phyloP scores from a whole-genome alignment of 1,284 basidiomycete species.

The Papiliotrema terrestris region DNA sequence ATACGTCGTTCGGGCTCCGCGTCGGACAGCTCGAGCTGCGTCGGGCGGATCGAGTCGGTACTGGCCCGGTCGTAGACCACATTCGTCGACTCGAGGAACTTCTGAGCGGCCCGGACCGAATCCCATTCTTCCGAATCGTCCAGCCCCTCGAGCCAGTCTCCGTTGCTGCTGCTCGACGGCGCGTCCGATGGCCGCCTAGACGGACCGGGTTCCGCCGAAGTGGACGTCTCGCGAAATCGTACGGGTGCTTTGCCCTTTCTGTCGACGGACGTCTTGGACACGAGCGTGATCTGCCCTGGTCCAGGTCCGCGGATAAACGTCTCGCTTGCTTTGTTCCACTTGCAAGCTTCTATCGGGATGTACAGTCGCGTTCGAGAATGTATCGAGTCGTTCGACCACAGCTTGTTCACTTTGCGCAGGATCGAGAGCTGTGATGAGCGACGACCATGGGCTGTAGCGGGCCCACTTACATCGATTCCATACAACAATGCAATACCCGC shows the following conservation, averaged over 20 bases:
- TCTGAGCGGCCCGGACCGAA: background rate
- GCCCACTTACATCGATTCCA: conserved; percentile 62
- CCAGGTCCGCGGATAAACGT: conserved; percentile 39
- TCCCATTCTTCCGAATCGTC: conserved; percentile 3
- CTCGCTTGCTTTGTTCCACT: conserved; percentile 40
- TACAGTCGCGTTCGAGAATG: conserved; percentile 77
- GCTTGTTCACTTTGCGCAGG: conserved; percentile 78
- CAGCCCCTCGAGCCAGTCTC: background rate
- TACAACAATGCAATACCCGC: conserved; percentile 82
- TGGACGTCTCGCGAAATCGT: too few relatives aligned
- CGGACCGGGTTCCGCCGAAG: background rate
- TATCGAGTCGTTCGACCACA: conserved; percentile 86
- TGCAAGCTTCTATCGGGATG: conserved; percentile 60
- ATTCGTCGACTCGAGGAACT: conserved; percentile 25
- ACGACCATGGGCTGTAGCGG: background rate
- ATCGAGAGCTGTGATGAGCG: conserved; percentile 54
- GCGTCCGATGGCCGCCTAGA: background rate
- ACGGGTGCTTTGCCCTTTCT: conserved; percentile 17
- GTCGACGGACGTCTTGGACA: conserved; percentile 16
- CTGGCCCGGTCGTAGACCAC: conserved; percentile 10
- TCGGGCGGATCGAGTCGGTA: conserved; percentile 3
- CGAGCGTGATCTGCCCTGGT: conserved; percentile 42
- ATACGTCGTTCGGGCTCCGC: conserved; percentile 15
- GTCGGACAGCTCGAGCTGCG: background rate
- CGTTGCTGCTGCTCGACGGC: background rate